These are phyloP conservation scores for Piromyces finnis DNA, from an alignment of 192 early-diverging fungal genomes.

Conservation along the genomic window DNA sequence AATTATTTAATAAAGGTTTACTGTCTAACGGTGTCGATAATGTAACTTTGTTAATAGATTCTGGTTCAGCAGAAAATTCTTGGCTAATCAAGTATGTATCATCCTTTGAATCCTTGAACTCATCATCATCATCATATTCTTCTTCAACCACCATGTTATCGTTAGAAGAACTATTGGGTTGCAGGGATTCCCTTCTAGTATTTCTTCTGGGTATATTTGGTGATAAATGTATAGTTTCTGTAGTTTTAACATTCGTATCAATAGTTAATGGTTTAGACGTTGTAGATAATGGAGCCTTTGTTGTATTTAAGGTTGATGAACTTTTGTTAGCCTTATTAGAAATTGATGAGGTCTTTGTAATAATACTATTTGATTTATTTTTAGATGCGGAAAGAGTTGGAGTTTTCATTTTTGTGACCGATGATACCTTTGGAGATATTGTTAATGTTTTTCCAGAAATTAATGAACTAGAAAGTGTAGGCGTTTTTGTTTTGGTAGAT, in stretches of 20 bases:
- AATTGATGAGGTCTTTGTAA: too few relatives aligned
- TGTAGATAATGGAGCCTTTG: background rate
- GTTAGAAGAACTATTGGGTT: background rate
- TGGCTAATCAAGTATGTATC: background rate
- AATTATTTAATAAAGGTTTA: too few relatives aligned
- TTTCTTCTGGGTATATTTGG: background rate
- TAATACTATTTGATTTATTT: too few relatives aligned
- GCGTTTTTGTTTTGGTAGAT: background rate
- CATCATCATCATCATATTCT: background rate
- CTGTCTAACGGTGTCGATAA: too few relatives aligned
- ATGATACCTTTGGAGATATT: background rate
- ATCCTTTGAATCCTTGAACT: background rate
- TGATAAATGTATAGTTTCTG: background rate
- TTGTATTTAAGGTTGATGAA: background rate
- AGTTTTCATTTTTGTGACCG: background rate
- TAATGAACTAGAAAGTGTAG: background rate
- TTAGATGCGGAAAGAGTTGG: background rate
- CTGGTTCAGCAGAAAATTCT: background rate
- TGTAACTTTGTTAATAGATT: background rate
- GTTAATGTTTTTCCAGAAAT: background rate
- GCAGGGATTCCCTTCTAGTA: background rate
- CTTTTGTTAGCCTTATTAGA: too few relatives aligned
- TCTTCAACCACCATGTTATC: background rate
- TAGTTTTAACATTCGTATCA: background rate
- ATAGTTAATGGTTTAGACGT: background rate